A percentile compares a stretch with the other conserved stretches of the same genome.
phyloP scores from a whole-genome alignment of 495 filamentous ascomycete genomes.

The Penicillium subrubescens region DNA sequence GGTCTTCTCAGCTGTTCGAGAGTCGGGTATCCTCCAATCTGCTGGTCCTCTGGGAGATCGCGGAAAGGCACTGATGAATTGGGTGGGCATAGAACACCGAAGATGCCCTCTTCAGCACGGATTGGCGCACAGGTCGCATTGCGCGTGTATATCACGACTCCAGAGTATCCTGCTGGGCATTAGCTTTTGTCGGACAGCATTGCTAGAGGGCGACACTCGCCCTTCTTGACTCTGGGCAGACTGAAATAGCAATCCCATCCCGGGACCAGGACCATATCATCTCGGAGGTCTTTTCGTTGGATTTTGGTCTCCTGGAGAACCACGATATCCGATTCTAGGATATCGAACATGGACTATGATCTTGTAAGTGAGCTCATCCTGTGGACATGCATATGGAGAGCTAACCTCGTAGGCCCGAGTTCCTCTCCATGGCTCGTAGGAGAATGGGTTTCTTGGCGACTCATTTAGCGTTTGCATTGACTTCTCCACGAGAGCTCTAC shows the following conservation, averaged over 20 bases:
- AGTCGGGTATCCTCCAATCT: conserved; percentile 90
- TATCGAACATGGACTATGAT: conserved; percentile 84
- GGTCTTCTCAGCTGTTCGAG: conserved; percentile 60
- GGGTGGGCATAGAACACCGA: conserved; percentile 77
- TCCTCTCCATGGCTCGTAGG: conserved; percentile 91
- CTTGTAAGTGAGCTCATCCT: neutral
- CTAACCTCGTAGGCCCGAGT: conserved; percentile 78
- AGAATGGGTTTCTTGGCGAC: conserved; percentile 80
- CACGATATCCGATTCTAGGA: conserved; percentile 89
- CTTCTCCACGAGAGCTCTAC: conserved; percentile 12
- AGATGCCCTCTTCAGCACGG: conserved; percentile 89
- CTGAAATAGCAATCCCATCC: conserved; percentile 98
- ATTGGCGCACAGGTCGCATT: conserved; percentile 86
- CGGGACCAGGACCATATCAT: conserved; percentile 94
- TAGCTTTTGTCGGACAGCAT: neutral
- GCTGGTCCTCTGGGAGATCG: conserved; percentile 73
- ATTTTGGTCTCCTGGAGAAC: conserved; percentile 97
- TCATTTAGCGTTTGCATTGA: neutral
- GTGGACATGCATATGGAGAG: neutral
- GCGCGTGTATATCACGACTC: conserved; percentile 93
- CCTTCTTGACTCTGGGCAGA: conserved; percentile 90
- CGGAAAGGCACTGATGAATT: conserved; percentile 73
- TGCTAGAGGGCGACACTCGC: conserved; percentile 30
- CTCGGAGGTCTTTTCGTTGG: conserved; percentile 86
- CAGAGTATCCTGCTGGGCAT: conserved; percentile 76